phyloP scores from a whole-genome alignment of 2,329 filamentous ascomycete species.

The Aspergillus fumigatiaffinis region DNA sequence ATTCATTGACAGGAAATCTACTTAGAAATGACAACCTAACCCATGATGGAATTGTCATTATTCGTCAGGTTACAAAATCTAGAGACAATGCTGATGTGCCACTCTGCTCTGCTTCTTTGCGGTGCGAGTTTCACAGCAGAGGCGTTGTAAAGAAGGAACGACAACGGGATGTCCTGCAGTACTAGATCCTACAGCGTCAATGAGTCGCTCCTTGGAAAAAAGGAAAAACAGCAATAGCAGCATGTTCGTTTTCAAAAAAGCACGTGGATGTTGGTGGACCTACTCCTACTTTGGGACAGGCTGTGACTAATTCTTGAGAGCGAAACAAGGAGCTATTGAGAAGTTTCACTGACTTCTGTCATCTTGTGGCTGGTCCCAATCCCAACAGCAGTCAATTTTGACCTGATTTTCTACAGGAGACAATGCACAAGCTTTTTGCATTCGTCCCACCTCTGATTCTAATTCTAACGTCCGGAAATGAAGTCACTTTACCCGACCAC shows the following conservation, averaged over 20 bases:
- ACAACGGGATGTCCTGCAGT: conserved; percentile 34
- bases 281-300: neutral
- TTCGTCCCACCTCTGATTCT: neutral
- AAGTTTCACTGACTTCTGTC: conserved; percentile 9
- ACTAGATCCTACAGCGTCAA: conserved; percentile 11
- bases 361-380: conserved; percentile 18
- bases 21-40: neutral
- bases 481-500: neutral
- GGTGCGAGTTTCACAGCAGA: conserved; percentile 29
- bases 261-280: neutral
- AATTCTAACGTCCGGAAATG: neutral
- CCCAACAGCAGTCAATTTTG: conserved; percentile 8
- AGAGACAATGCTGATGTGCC: conserved; percentile 4
- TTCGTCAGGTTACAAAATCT: neutral
- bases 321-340: conserved; percentile 1
- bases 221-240: neutral
- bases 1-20: neutral
- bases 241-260: conserved; percentile 5
- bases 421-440: neutral
- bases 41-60: neutral
- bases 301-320: conserved; percentile 1
- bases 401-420: conserved; percentile 7
- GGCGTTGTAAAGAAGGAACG: conserved; percentile 19
- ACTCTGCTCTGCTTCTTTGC: conserved; percentile 6
- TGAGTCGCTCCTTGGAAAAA: neutral